Percentiles rank a stretch among this genome's conserved stretches.
Conservation (phyloP, 2,329 filamentous ascomycete species). For the Pezizomycotina sp. region DNA sequence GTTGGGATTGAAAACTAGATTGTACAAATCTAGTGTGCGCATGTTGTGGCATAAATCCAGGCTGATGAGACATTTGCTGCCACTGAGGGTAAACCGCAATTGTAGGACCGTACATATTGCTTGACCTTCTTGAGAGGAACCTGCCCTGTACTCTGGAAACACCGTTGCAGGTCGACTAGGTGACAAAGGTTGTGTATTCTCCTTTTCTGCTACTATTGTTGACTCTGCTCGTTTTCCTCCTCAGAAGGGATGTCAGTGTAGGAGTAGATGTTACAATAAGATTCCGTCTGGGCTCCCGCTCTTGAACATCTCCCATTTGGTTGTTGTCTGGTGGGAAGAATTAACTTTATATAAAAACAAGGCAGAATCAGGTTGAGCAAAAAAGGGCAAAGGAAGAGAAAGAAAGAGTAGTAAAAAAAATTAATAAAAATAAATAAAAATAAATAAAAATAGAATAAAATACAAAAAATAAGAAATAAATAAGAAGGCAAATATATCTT, state of each 20-base stretch:
- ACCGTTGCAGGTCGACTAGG: conserved; percentile 8
- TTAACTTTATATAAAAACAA: too few species aligned
- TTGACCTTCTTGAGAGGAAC: conserved; percentile 14
- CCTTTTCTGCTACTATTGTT: conserved; percentile 17
- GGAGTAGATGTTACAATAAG: conserved; percentile 20
- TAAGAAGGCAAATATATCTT: too few species aligned
- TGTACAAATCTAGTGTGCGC: conserved; percentile 13
- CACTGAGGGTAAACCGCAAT: conserved; percentile 13
- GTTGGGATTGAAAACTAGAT: conserved; percentile 8
- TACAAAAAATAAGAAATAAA: too few species aligned
- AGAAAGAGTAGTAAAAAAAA: too few species aligned
- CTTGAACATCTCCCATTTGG: conserved; percentile 20
- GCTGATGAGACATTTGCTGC: conserved; percentile 15
- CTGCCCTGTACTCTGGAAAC: conserved; percentile 6
- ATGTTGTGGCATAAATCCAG: conserved; percentile 10
- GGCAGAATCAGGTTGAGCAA: too few species aligned
- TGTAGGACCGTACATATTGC: conserved; percentile 19
- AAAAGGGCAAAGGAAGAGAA: too few species aligned
- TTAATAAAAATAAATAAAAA: too few species aligned
- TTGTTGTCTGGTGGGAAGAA: too few species aligned
- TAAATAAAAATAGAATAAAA: too few species aligned
- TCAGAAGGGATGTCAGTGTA: too few species aligned
- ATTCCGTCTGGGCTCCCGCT: conserved; percentile 18
- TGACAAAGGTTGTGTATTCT: conserved; percentile 6
- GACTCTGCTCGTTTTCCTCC: too few species aligned